Conservation (phyloP, 2,329 filamentous ascomycete species). For the Venturia effusa region DNA sequence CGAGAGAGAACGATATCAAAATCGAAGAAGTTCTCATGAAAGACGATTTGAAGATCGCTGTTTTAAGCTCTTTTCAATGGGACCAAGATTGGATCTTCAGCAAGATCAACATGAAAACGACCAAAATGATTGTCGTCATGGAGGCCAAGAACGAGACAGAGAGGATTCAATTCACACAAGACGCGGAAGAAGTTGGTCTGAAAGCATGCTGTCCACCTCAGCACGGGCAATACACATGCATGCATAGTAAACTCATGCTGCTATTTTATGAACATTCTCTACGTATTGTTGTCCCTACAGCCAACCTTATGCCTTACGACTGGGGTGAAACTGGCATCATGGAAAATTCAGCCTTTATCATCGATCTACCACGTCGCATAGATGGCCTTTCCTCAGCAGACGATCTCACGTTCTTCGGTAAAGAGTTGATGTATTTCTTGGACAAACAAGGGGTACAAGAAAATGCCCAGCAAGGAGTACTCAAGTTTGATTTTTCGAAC, state of each 20-base stretch:
- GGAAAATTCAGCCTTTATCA: constrained; percentile 87
- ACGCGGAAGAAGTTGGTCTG: constrained; percentile 38
- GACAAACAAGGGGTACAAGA: constrained; percentile 53
- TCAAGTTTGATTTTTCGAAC: constrained; percentile 69
- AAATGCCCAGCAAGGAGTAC: constrained; percentile 55
- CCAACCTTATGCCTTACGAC: constrained; percentile 75
- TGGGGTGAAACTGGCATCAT: constrained; percentile 80
- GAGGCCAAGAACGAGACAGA: constrained; percentile 42
- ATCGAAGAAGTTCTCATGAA: constrained; percentile 79
- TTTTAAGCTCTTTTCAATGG: constrained; percentile 82
- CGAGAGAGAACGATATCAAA: constrained; percentile 58
- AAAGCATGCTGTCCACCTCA: constrained; percentile 73
- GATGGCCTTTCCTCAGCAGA: constrained; percentile 20
- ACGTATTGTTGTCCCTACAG: constrained; percentile 74
- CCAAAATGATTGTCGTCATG: constrained; percentile 46
- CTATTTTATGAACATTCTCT: constrained; percentile 67
- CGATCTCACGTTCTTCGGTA: constrained; percentile 48
- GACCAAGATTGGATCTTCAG: constrained; percentile 66
- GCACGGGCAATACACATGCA: constrained; percentile 56
- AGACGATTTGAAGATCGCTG: constrained; percentile 58
- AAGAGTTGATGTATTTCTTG: constrained; percentile 62
- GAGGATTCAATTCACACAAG: constrained; percentile 22
- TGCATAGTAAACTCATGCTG: constrained; percentile 93
- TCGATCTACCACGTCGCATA: constrained; percentile 64
- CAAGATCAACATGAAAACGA: constrained; percentile 54